Evolutionary conservation across 179 eudicot species (phyloP).

Genomic region (Vitellaria paradoxa): DNA sequence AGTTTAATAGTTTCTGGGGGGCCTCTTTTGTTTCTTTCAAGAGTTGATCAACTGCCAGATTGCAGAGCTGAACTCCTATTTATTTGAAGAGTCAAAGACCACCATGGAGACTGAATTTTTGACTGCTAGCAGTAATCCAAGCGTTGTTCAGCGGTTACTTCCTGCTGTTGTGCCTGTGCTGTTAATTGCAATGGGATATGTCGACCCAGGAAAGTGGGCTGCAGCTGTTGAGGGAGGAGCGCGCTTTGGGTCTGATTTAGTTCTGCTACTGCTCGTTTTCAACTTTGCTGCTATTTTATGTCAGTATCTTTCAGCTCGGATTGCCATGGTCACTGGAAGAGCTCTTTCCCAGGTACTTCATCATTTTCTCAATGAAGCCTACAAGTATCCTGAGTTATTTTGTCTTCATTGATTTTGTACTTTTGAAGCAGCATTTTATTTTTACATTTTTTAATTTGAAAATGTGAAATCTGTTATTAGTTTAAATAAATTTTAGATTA

Average conservation of each 20-base stretch:
- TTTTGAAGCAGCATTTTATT: background rate
- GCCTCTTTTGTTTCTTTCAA: background rate
- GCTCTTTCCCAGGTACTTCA: slow-evolving; percentile 75
- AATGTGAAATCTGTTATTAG: background rate
- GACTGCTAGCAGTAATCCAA: slow-evolving; percentile 23
- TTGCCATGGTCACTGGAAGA: slow-evolving; percentile 65
- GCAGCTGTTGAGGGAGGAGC: slow-evolving; percentile 84
- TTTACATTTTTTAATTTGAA: background rate
- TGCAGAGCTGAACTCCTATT: background rate
- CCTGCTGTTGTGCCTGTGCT: slow-evolving; percentile 58
- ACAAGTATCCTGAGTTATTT: background rate
- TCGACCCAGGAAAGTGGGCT: slow-evolving; percentile 98
- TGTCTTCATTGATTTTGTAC: background rate
- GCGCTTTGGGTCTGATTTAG: slow-evolving; percentile 68
- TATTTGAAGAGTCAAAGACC: slow-evolving; percentile 9
- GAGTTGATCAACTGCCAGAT: background rate
- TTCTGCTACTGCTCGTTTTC: slow-evolving; percentile 45
- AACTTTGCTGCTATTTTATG: slow-evolving; percentile 67
- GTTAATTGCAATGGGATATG: slow-evolving; percentile 61
- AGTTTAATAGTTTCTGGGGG: background rate
- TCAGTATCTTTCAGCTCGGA: slow-evolving; percentile 72
- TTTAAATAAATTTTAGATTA: background rate
- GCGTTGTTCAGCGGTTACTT: slow-evolving; percentile 36
- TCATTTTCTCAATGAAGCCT: slow-evolving; percentile 6
- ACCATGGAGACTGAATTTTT: slow-evolving; percentile 35